Evolutionary conservation across 2,329 filamentous ascomycete species (phyloP), one percentile per base, ranked within the genome.

Genomic region (Daldinia sp.): DNA sequence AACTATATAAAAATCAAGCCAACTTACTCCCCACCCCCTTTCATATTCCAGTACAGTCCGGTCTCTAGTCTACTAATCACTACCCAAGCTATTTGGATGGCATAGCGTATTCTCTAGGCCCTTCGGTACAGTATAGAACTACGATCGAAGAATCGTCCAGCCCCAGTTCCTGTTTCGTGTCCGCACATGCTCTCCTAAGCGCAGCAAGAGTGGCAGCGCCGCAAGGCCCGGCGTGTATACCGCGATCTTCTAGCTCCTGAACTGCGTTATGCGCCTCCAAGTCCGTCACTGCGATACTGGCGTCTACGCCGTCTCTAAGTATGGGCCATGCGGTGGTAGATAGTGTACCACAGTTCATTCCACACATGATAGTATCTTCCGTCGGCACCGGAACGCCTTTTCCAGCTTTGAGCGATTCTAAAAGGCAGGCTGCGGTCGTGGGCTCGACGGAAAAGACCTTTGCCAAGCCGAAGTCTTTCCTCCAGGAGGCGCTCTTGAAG

Each of bases 281-380:
- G 66, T 91, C 90, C 0, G 83, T 85, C 0, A 93, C 81, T 0
- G 83, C 84, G 0, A 88, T 75, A 53, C 83, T 84, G 0, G 82
- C 85, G 75, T 91, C 86, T 0, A 92, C 81, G 0, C 87, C 84
- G 0, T 78, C 72, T 6, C 78, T 75, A 3, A 94, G 73, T 0
- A 86, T 72, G 0, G 85, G 80, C 88, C 89, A 94, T 0, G 90
- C 87, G 0, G 83, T 86, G 0, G 79, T 79, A 0, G 89, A 91
- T 0, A 90, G 81, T 0, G 87, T 91, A 0, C 89, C 90, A 63
- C 90, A 93, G 67, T 91, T 87, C 78, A 93, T 85, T 0, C 90
- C 90, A 35, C 83, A 82, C 90, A 93, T 93, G 68, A 91, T 91
- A 0, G 88, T 92, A 2, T 84, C 77, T 0, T 78, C 79, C 0